Conservation (phyloP, 441 rosid species). For the Croton setiger region DNA sequence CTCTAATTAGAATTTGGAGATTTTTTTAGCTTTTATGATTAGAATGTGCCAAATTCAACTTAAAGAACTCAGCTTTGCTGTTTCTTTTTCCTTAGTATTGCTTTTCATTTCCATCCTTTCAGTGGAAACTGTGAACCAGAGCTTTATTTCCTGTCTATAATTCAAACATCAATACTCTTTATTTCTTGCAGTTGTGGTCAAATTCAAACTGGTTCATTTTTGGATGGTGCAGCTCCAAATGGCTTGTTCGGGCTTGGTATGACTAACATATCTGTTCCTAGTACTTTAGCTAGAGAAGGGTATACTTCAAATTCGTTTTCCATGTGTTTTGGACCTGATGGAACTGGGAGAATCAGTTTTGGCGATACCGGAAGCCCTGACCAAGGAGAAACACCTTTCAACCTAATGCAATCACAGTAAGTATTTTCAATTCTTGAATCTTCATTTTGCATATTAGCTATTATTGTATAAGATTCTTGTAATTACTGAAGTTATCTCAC, state of each 20-base stretch:
- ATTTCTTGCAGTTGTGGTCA: constrained; percentile 66
- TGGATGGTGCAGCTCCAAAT: constrained; percentile 88
- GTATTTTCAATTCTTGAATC: constrained; percentile 21
- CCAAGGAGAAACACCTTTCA: constrained; percentile 80
- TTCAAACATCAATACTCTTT: not conserved
- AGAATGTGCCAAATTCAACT: too few species aligned
- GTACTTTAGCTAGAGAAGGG: constrained; percentile 72
- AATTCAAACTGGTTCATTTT: constrained; percentile 78
- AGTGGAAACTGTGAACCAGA: not conserved
- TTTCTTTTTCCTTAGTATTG: not conserved
- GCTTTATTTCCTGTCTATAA: not conserved
- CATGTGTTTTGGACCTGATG: constrained; percentile 79
- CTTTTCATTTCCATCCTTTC: not conserved
- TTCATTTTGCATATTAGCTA: not conserved
- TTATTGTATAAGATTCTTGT: not conserved
- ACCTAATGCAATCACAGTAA: constrained; percentile 56
- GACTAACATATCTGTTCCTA: constrained; percentile 73
- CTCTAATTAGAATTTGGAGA: too few species aligned
- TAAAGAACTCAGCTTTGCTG: not conserved
- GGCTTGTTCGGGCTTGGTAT: constrained; percentile 96
- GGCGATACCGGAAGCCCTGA: constrained; percentile 81
- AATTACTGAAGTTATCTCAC: constrained; percentile 18
- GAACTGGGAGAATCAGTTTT: constrained; percentile 81
- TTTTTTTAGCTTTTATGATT: too few species aligned
- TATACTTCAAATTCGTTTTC: constrained; percentile 74